Evolutionary conservation across 2,329 filamentous ascomycete genomes (phyloP), one percentile per base, ranked within the genome.

Genomic region (Lecanicillium sp.): DNA sequence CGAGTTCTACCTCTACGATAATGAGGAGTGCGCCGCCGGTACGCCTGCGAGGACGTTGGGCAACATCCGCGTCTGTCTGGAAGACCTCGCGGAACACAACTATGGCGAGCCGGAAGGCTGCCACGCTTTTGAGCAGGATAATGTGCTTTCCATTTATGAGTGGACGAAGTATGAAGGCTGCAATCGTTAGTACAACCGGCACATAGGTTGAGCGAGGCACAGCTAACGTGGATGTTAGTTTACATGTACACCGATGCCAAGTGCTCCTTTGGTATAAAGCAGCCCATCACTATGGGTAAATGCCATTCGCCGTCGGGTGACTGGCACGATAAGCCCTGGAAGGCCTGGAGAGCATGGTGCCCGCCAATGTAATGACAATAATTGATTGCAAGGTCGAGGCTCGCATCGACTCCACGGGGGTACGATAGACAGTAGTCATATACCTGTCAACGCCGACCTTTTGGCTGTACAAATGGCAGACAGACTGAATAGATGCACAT

Each of bases 41-140:
- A 35, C 33, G 9, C 33, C 43, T 3, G 43, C 35, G 19, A 40
- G 40, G 19, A 24, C 23, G 27, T 27, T 47, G 7, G 44, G 44
- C 27, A 40, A 39, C 35, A 36, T 47, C 15, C 20, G 15, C 2
- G 36, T 40, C 14, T 47, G 44, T 36, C 39, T 40, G 44, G 33
- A 35, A 20, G 44, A 39, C 19, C 44, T 39, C 4, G 44, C 44
- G 11, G 19, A 32, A 27, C 35, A 40, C 44, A 47, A 47, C 44
- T 39, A 32, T 10, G 44, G 44, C 36, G 44, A 47, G 44, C 44
- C 44, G 3, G 17, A 39, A 7, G 44, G 44, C 44, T 47, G 44
- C 36, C 35, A 47, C 44, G 40, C 24, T 24, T 35, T 47, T 33
- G 44, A 40, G 11, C 36, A 33, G 17, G 36, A 21, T 5, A 36